These are phyloP conservation scores for Euphrasia arctica DNA, from an alignment of 305 asterid species.

Conservation along the genomic window DNA sequence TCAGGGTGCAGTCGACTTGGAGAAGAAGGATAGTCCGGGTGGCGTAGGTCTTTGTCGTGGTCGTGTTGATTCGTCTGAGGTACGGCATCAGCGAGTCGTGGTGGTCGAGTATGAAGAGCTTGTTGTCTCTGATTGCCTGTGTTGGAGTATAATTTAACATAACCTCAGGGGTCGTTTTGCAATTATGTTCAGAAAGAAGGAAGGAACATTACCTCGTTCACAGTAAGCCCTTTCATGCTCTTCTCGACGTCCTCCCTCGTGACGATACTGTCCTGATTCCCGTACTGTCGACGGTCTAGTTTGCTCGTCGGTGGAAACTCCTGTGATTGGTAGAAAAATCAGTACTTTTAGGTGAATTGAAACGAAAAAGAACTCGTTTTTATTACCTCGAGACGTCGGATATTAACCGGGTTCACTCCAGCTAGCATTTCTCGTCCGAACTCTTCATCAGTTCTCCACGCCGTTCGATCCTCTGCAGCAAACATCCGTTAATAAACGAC, in stretches of 20 bases:
- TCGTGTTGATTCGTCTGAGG: slow-evolving; percentile 47
- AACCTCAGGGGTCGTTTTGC: no score
- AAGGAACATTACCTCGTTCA: slow-evolving; percentile 37
- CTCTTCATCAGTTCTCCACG: slow-evolving; percentile 71
- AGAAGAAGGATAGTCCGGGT: slow-evolving; percentile 54
- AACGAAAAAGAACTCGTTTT: background rate
- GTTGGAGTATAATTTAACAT: no score
- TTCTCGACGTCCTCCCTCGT: slow-evolving; percentile 38
- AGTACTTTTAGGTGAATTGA: background rate
- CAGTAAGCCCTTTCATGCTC: slow-evolving; percentile 45
- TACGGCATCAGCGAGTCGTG: slow-evolving; percentile 58
- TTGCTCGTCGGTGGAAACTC: slow-evolving; percentile 59
- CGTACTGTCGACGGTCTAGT: slow-evolving; percentile 40
- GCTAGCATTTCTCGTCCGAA: slow-evolving; percentile 69
- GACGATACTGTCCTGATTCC: slow-evolving; percentile 47
- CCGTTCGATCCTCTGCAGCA: slow-evolving; percentile 44
- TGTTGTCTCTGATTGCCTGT: slow-evolving; percentile 11
- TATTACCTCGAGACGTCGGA: slow-evolving; percentile 44
- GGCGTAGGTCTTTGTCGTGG: slow-evolving; percentile 54
- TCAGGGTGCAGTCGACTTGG: slow-evolving; percentile 50
- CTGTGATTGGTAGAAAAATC: slow-evolving; percentile 27
- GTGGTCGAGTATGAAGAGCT: slow-evolving; percentile 56
- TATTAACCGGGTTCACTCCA: slow-evolving; percentile 62
- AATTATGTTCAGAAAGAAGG: background rate
- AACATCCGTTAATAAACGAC: background rate